Base-by-base conservation (phyloP, 306 rosid genomes). In the Castanea mollissima region DNA sequence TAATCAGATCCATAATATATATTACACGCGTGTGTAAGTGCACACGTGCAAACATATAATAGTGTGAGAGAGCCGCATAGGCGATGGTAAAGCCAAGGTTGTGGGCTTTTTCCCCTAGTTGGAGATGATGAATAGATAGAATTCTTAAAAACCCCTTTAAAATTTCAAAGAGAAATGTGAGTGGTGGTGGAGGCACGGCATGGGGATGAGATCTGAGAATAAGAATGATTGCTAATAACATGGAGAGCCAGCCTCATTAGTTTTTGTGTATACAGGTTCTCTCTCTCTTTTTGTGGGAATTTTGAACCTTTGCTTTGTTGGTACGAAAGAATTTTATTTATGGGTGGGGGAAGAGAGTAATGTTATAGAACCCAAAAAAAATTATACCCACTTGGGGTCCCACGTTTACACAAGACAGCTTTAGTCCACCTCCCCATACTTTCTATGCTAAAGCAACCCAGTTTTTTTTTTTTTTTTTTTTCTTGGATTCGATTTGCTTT, bases 401-500 rank as follows among this genome's bases (percentile, higher is more conserved):
- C 88, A 86, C 78, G 11, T 16, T 76, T 71, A 51, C 79, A 82
- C 76, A 75, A 75, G 82, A 87, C 78, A 81, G 85, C 91, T 89
- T 85, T 86, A 81, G 74, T 72, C 84, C 88, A 76, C 81, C 78
- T 31, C 58, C 78, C 19, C 25, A 19, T 59, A 59, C 84, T 82
- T 74, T 83, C 74, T 73, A 79, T 87, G 49, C 82, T 83, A 79
- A 84, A 81, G 64, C 68, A 3, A 49, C 12, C 55, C 6, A 7
- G 31, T 25, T 75, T 27, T 51, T 52, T 34, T 44, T 56, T 32
- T 44, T 56, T 32, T 32, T 13, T 63, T 73, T 14, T 57, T 52
- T 10, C 62, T 92, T 49, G 96, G 97, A 91, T 92, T 92, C 92
- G 54, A 57, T 87, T 83, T 78, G 21, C 74, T 79, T 86, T 80